A percentile compares a stretch with the other conserved stretches of the same genome.
phyloP scores from a whole-genome alignment of 179 eudicot species.

The Patellifolia procumbens region DNA sequence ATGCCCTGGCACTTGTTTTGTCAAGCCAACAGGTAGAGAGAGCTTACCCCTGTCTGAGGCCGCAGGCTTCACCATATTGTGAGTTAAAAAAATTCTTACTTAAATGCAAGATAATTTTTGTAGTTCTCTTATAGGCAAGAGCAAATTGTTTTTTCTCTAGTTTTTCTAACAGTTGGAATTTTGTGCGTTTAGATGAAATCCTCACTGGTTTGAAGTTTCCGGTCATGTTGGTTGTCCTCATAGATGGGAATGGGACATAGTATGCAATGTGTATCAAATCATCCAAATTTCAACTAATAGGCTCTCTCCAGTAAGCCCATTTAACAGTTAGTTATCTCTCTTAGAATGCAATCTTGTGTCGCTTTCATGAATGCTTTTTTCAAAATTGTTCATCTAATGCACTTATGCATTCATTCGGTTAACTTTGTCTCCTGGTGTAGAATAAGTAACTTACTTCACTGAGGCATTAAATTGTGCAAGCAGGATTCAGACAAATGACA shows the following conservation, averaged over 20 bases:
- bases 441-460: background rate
- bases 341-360: background rate
- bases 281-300: background rate
- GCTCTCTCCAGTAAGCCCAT: background rate
- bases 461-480: background rate
- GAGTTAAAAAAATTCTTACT: background rate
- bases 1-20: background rate
- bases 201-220: background rate
- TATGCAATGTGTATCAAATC: background rate
- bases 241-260: background rate
- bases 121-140: background rate
- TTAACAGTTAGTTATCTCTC: background rate
- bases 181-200: background rate
- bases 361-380: background rate
- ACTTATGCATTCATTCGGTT: background rate
- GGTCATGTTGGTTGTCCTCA: background rate
- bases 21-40: background rate
- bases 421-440: background rate
- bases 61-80: slow-evolving; percentile 3
- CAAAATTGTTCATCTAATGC: background rate
- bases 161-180: background rate
- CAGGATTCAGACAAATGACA: background rate
- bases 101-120: slow-evolving; percentile 7
- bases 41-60: background rate
- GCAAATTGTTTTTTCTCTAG: background rate